These are phyloP conservation scores for Brassica hybrid DNA, from an alignment of 441 rosid species.

Conservation along the genomic window DNA sequence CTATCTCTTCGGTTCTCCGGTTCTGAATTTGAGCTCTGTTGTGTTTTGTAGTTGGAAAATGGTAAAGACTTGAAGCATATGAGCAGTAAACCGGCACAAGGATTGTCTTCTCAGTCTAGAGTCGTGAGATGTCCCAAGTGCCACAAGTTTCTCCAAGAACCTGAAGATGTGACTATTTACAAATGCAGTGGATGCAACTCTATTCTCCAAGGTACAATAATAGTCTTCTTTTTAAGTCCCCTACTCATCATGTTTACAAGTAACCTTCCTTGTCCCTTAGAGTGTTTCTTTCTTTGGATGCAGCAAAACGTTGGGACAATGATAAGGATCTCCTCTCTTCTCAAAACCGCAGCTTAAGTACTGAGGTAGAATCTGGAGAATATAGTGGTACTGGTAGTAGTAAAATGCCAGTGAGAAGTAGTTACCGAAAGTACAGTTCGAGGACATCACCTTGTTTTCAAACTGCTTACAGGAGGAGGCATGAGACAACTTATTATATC, in stretches of 20 bases:
- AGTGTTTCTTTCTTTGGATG: slow-evolving; percentile 29
- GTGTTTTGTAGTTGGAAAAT: slow-evolving; percentile 29
- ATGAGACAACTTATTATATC: slow-evolving; percentile 19
- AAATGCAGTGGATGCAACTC: slow-evolving; percentile 74
- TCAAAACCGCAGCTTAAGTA: slow-evolving; percentile 42
- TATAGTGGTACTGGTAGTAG: not conserved
- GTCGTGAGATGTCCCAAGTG: slow-evolving; percentile 87
- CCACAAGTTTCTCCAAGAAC: slow-evolving; percentile 66
- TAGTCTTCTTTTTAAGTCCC: not conserved
- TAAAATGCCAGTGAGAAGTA: slow-evolving; percentile 41
- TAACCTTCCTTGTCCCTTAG: slow-evolving; percentile 14
- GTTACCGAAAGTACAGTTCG: slow-evolving; percentile 60
- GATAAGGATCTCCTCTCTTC: slow-evolving; percentile 42
- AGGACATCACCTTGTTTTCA: slow-evolving; percentile 42
- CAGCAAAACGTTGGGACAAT: slow-evolving; percentile 53
- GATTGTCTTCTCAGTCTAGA: slow-evolving; percentile 55
- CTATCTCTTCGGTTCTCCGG: not conserved
- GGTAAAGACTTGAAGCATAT: slow-evolving; percentile 41
- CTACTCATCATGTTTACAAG: slow-evolving; percentile 8
- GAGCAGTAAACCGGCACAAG: slow-evolving; percentile 48
- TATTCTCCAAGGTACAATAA: slow-evolving; percentile 62
- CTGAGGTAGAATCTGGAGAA: slow-evolving; percentile 22
- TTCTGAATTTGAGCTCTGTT: not conserved
- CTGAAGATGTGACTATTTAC: slow-evolving; percentile 57
- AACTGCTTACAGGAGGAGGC: no score